Base-by-base conservation (phyloP, 306 rosid species). In the Ceratonia siliqua region DNA sequence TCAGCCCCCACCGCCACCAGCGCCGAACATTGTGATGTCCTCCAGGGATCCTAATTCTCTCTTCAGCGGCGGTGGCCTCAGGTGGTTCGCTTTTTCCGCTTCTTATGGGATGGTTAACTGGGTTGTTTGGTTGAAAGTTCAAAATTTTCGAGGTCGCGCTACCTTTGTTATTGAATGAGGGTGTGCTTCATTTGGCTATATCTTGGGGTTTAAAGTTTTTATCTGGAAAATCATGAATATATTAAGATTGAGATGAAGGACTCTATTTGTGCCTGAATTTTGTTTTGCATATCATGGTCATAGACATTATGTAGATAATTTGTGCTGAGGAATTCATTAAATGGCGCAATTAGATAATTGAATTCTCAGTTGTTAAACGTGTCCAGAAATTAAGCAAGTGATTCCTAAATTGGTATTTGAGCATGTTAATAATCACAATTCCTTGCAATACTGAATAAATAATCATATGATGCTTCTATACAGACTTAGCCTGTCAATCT, bases 11-110 rank as follows among this genome's bases (percentile, higher is more conserved):
- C 82, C 82, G 45, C 64, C 81, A 22, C 72, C 82, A 8, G 43
- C 82, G 0, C 72, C 76, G 1, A 76, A 77, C 68, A 61, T 79
- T 62, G 72, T 89, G 79, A 88, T 89, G 85, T 64, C 89, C 33
- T 87, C 85, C 2, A 89, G 56, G 70, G 90, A 91, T 74, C 83
- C 86, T 39, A 82, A 86, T 75, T 74, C 89, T 57, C 85, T 89
- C 68, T 83, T 81, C 77, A 91, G 91, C 78, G 97, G 97, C 50
- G 97, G 97, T 13, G 97, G 97, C 49, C 61, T 91, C 84, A 89
- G 93, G 97, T 87, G 32, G 28, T 27, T 54, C 43, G 5, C 42
- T 42, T 36, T 53, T 15, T 10, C 49, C 30, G 6, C 25, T 53
- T 24, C 15, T 24, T 14, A 6, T 24, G 6, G 22, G 36, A n/a